A percentile compares a stretch with the other conserved stretches of the same genome.
phyloP scores from a whole-genome alignment of 2,329 filamentous ascomycete species.

The Thermothelomyces thermophilus region DNA sequence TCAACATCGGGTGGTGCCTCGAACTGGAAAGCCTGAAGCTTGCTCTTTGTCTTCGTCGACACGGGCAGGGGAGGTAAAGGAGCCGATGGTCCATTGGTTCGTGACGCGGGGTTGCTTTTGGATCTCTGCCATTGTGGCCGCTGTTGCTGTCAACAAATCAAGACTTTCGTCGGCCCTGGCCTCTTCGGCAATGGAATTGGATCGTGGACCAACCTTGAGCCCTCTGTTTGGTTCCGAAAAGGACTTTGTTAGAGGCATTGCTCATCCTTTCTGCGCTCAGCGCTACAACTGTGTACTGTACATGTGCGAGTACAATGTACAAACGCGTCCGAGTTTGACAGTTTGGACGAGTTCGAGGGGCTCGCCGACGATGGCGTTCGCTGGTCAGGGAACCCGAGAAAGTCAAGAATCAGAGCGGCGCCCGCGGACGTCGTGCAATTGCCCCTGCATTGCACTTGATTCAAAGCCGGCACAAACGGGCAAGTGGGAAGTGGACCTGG shows the following conservation, averaged over 20 bases:
- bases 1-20: slow-evolving; percentile 28
- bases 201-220: slow-evolving; percentile 13
- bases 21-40: slow-evolving; percentile 53
- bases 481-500: not conserved
- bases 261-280: not conserved
- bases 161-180: not conserved
- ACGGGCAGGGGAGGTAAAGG: slow-evolving; percentile 37
- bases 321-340: too few species aligned
- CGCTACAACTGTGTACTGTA: not conserved
- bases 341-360: not conserved
- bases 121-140: slow-evolving; percentile 48
- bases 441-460: not conserved
- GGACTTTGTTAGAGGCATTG: slow-evolving; percentile 26
- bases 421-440: not conserved
- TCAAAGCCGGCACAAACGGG: not conserved
- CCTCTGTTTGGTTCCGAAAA: slow-evolving; percentile 35
- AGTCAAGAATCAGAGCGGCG: not conserved
- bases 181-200: not conserved
- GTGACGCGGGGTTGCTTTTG: slow-evolving; percentile 42
- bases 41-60: slow-evolving; percentile 54
- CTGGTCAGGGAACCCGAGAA: not conserved
- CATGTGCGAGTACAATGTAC: too few species aligned
- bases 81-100: slow-evolving; percentile 31
- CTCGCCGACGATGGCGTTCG: not conserved
- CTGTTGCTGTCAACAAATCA: slow-evolving; percentile 22